phyloP scores from a whole-genome alignment of 805 yeast species.

The Teunomyces kruisii region DNA sequence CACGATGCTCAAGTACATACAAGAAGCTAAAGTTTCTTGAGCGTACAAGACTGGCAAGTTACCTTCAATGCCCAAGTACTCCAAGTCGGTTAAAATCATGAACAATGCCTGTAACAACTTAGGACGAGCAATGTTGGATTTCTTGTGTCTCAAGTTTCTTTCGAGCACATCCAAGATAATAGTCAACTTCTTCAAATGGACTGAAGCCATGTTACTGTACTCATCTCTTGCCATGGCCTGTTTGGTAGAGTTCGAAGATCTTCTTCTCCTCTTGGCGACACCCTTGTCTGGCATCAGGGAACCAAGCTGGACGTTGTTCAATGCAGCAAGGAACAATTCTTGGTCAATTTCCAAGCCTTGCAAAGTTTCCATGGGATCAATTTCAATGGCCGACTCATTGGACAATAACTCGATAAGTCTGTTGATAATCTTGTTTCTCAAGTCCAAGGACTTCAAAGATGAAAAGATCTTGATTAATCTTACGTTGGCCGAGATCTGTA shows the following conservation, averaged over 20 bases:
- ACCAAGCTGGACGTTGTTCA: constrained; percentile 60
- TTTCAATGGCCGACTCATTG: constrained; percentile 30
- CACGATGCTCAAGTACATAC: constrained; percentile 71
- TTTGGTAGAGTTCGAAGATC: constrained; percentile 76
- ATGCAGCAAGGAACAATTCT: constrained; percentile 56
- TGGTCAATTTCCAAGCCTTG: constrained; percentile 56
- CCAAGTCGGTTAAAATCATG: constrained; percentile 68
- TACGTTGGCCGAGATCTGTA: constrained; percentile 45
- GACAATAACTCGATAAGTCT: constrained; percentile 56
- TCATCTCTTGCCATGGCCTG: constrained; percentile 74
- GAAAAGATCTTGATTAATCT: constrained; percentile 58
- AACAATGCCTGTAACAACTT: constrained; percentile 53
- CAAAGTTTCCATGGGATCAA: constrained; percentile 46
- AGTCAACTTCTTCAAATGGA: constrained; percentile 76
- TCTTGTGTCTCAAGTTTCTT: constrained; percentile 33
- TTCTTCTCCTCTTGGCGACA: constrained; percentile 72
- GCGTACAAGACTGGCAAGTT: constrained; percentile 87
- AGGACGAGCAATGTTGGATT: constrained; percentile 36
- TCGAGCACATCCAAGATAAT: constrained; percentile 79
- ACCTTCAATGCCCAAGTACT: constrained; percentile 86
- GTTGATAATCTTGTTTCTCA: constrained; percentile 53
- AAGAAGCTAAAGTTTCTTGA: constrained; percentile 85
- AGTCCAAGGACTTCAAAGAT: constrained; percentile 51
- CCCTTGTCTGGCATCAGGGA: constrained; percentile 45
- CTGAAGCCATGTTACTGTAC: constrained; percentile 71